Conservation (phyloP, 352 stramenopile genomes). For the Pythium apleroticum region DNA sequence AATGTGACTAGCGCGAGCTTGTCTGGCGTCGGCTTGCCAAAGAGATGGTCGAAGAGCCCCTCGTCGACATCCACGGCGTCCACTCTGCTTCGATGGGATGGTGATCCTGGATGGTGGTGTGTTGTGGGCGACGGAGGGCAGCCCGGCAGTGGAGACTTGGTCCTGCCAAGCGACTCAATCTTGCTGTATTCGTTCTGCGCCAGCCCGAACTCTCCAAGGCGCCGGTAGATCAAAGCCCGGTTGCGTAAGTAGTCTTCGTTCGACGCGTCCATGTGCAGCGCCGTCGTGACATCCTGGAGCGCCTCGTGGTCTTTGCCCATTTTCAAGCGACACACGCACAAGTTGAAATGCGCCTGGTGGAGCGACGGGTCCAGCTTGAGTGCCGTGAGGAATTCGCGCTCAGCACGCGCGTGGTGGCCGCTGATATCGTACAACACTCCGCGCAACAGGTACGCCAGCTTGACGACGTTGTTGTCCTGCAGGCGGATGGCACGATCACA, state of each 20-base stretch:
- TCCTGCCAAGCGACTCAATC: conserved; percentile 6
- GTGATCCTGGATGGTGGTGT: conserved; percentile 6
- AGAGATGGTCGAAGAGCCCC: conserved; percentile 65
- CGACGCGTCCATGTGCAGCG: conserved; percentile 23
- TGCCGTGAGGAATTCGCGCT: conserved; percentile 45
- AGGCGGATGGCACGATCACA: conserved; percentile 53
- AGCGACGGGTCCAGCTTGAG: conserved; percentile 47
- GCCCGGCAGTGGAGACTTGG: neutral
- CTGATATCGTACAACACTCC: conserved; percentile 57
- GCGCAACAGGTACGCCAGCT: conserved; percentile 56
- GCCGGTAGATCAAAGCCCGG: conserved; percentile 29
- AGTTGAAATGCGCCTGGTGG: conserved; percentile 62
- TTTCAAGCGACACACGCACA: conserved; percentile 28
- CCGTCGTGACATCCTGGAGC: conserved; percentile 25
- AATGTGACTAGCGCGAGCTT: conserved; percentile 59
- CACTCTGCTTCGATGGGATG: neutral
- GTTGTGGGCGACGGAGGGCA: neutral
- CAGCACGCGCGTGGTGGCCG: conserved; percentile 41
- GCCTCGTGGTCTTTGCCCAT: conserved; percentile 26
- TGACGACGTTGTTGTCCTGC: conserved; percentile 60
- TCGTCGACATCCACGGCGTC: conserved; percentile 37
- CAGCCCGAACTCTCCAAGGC: conserved; percentile 30
- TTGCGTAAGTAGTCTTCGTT: conserved; percentile 29
- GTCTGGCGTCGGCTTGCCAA: conserved; percentile 61
- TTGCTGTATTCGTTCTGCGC: conserved; percentile 33